Base-by-base conservation (phyloP, 2,329 filamentous ascomycete species). In the Trichoderma guizhouense region DNA sequence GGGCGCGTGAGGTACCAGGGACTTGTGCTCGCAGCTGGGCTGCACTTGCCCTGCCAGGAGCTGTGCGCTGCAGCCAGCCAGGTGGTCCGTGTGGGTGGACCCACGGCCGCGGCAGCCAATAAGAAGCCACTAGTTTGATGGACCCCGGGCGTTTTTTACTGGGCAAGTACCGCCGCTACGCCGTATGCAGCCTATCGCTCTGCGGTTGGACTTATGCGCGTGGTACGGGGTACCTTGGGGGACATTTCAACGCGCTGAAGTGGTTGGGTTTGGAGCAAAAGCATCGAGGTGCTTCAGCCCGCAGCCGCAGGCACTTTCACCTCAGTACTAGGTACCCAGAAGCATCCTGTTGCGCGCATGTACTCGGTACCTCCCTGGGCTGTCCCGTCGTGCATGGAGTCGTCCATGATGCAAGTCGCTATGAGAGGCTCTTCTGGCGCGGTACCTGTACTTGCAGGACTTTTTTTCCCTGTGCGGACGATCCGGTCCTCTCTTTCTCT, bases 1-100 rank as follows among this genome's bases (percentile, higher is more conserved):
- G 47, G 3, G 21, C 9, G 6, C 30, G 30, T 9, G 30, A 57
- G 18, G 60, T 70, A 63, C 26, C 34, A 3, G n/a, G 47, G 36
- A 69, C 71, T 55, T 51, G 61, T 30, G 28, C 61, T 47, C 39
- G 34, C 28, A 65, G 43, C 64, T 34, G 63, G 36, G 24, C 53
- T 61, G 57, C 53, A 32, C 58, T 60, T 65, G 58, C 57, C 67
- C 36, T 72, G 71, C 61, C 67, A 70, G 70, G 64, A 72, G 64
- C 70, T 65, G 63, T 72, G 66, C 66, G 66, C 39, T 72, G 71
- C 71, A 72, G 68, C 60, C 63, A 72, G 64, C 70, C 70, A 72
- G 64, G 47, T 72, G 55, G 70, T 30, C 57, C 51, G 57, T 69
- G 64, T 58, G 57, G 58, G 64, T 61, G 64, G 57, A 28, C 2